Evolutionary conservation across 495 filamentous ascomycete species (phyloP), one percentile per base, ranked within the genome.

Genomic region (Baudoinia panamericana): DNA sequence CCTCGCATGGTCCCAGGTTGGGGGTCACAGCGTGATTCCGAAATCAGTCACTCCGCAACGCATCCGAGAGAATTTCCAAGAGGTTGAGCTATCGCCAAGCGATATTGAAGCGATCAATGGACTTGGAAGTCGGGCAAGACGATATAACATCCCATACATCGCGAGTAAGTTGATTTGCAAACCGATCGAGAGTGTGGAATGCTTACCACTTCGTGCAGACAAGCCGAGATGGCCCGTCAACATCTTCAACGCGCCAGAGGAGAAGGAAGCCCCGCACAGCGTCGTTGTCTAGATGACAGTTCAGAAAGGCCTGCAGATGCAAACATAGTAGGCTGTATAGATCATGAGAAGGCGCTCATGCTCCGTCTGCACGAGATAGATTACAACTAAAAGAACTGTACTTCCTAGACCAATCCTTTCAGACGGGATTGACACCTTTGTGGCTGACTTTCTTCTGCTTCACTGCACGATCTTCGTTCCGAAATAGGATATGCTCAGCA

Each of bases 221-320:
- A 8, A 33, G 30, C 30, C 30, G 6, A 9, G 30, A 17, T 33
- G 30, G 30, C 30, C 30, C 7, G 30, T 33, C 15, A 16, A 33
- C 15, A 33, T 33, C 30, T 33, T 33, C 15, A 16, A 16, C 30
- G 17, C 30, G 7, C 6, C 7, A 16, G 30, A 33, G 8, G 30
- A 33, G 30, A 17, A 33, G 15, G 8, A 8, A 16, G 30, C 30
- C 8, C 30, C 30, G 8, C 30, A 33, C 30, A 33, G 17, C 10
- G 30, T 33, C 30, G 17, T 33, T 33, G 8, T 33, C 30, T 33
- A 17, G n/a, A n/a, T n/a, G n/a, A n/a, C n/a, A n/a, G n/a, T n/a
- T n/a, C n/a, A n/a, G n/a, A n/a, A n/a, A n/a, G n/a, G n/a, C n/a
- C n/a, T n/a, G n/a, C n/a, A n/a, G n/a, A n/a, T n/a, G n/a, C n/a